Evolutionary conservation across 148 eudicot species (phyloP), one percentile per base, ranked within the genome.

Genomic region (Dianthus caryophyllus): DNA sequence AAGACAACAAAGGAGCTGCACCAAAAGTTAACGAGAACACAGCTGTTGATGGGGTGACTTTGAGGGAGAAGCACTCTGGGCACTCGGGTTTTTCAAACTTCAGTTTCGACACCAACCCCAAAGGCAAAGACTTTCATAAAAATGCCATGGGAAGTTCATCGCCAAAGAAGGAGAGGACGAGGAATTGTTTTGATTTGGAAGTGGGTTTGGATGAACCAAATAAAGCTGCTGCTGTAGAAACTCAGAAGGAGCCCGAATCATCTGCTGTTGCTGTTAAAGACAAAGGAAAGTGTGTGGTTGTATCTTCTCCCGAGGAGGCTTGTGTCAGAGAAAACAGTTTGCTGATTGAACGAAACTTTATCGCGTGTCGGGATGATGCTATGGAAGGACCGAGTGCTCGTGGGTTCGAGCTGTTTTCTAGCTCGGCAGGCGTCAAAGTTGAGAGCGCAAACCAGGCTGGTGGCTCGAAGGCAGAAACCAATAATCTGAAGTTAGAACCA

Each of bases 241-340:
- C 63, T 47, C 66, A 27, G 14, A 56, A 75, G 76, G 78, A 76
- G 65, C 74, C 79, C 41, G 76, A 78, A 72, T 71, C 69, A 50
- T 59, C 47, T 63, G 61, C 79, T 30, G 43, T 74, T 67, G 65
- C 65, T 17, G 65, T 38, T 41, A 90, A 84, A 77, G 97, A 90
- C 69, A 94, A 94, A 85, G 97, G 97, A 12, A 94, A 94, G 79
- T 75, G 80, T 73, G 75, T 86, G 73, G 89, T 72, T 66, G 67
- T 83, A 39, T 79, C 80, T 57, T 73, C 83, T 44, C 74, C 79
- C 25, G 76, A 77, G 50, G 81, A 70, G 67, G 53, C 68, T 64
- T 66, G 70, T 65, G 65, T 29, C 25, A 64, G 71, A 65, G 92
- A 78, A 66, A 73, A 69, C 61, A 76, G 61, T 64, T 64, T 68